A percentile compares a stretch with the other conserved stretches of the same genome.
Conservation (phyloP, 1,284 basidiomycete genomes). For the Papiliotrema flavescens region DNA sequence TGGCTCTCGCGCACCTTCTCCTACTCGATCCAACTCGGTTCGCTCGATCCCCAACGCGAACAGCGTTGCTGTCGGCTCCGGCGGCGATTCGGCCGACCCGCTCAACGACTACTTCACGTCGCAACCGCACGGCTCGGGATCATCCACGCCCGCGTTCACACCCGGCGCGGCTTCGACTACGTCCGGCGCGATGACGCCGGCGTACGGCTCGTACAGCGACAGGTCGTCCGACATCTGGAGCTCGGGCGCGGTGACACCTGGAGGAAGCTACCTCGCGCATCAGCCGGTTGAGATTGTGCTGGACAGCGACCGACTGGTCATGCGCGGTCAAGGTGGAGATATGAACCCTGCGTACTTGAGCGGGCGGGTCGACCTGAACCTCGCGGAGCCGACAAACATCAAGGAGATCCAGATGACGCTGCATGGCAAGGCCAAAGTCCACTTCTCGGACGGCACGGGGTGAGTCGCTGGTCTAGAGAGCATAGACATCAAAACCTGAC, state of each 20-base stretch:
- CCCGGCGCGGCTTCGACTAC: background rate
- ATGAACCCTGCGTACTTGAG: constrained; percentile 64
- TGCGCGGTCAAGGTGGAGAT: constrained; percentile 76
- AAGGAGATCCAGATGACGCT: constrained; percentile 81
- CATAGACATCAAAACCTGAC: constrained; percentile 12
- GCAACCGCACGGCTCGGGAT: background rate
- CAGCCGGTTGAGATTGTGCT: constrained; percentile 67
- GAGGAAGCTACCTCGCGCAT: constrained; percentile 17
- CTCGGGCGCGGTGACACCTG: constrained; percentile 21
- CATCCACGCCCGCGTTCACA: constrained; percentile 2
- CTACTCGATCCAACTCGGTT: constrained; percentile 18
- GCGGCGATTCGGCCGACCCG: constrained; percentile 14
- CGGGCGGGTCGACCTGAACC: constrained; percentile 71
- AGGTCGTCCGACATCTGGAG: constrained; percentile 10
- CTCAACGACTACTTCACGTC: constrained; percentile 22
- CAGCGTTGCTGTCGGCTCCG: background rate
- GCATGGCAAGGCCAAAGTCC: constrained; percentile 73
- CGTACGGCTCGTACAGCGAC: constrained; percentile 2
- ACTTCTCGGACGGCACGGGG: constrained; percentile 62
- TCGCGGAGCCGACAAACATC: constrained; percentile 75
- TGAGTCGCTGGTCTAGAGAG: constrained; percentile 49
- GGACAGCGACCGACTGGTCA: constrained; percentile 63
- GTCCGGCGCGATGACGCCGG: constrained; percentile 2
- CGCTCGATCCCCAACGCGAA: constrained; percentile 6
- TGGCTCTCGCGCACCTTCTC: constrained; percentile 23